Percentiles rank a stretch among this genome's conserved stretches.
Evolutionary conservation across 306 rosid genomes (phyloP).

Genomic region (Quercus engelmannii): DNA sequence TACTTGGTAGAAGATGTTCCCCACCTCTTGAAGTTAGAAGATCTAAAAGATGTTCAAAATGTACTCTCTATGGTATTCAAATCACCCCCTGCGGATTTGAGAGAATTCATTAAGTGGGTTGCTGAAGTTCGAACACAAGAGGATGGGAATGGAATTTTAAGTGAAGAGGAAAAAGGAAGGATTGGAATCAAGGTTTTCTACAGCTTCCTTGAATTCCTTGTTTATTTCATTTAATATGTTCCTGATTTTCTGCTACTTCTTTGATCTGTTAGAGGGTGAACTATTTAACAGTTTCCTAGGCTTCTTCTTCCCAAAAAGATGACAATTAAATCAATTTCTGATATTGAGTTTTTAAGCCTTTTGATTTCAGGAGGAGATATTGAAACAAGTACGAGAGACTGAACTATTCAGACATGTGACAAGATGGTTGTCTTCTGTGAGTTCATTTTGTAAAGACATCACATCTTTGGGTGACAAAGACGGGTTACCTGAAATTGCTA

Average conservation of each 20-base stretch:
- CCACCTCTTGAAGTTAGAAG: conserved; percentile 51
- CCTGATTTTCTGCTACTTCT: not conserved
- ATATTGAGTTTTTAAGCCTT: conserved; percentile 23
- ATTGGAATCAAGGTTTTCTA: conserved; percentile 67
- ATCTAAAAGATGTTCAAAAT: conserved; percentile 53
- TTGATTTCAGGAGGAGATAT: conserved; percentile 71
- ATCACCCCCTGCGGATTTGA: conserved; percentile 70
- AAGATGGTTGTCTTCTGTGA: conserved; percentile 53
- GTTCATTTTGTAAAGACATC: conserved; percentile 25
- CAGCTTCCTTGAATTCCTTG: conserved; percentile 2
- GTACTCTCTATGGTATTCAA: conserved; percentile 57
- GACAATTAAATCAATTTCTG: conserved; percentile 11
- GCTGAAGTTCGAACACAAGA: conserved; percentile 94
- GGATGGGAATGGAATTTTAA: conserved; percentile 65
- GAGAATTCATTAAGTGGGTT: conserved; percentile 73
- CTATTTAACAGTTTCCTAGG: not conserved
- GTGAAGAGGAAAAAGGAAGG: conserved; percentile 82
- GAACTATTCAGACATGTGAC: conserved; percentile 57
- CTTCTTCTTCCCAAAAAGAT: conserved; percentile 3
- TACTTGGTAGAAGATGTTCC: conserved; percentile 73
- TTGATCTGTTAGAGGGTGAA: not conserved
- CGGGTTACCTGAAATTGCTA: conserved; percentile 46
- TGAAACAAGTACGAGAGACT: conserved; percentile 62
- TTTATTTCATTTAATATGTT: not conserved
- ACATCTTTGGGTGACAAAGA: conserved; percentile 29